phyloP scores from a whole-genome alignment of 164 flowering plant genomes.

The Platanus orientalis region DNA sequence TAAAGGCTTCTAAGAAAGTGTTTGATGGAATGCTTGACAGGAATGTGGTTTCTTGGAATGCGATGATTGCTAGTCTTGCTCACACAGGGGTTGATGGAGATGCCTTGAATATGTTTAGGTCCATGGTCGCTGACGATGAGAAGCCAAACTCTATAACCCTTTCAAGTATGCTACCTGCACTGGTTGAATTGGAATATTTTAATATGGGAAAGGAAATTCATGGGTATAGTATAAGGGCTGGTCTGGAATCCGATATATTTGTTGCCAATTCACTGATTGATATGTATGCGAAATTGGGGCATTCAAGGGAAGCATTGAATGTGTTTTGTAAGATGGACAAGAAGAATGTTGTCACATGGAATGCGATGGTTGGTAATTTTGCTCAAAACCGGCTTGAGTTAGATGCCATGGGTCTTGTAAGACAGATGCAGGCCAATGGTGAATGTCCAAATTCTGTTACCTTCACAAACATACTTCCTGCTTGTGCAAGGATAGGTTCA shows the following conservation, averaged over 20 bases:
- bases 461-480: slow-evolving; percentile 42
- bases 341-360: slow-evolving; percentile 58
- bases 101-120: slow-evolving; percentile 47
- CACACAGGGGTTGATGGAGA: slow-evolving; percentile 20
- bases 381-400: slow-evolving; percentile 27
- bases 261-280: slow-evolving; percentile 53
- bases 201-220: slow-evolving; percentile 46
- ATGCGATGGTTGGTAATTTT: slow-evolving; percentile 48
- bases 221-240: slow-evolving; percentile 40
- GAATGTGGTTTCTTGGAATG: slow-evolving; percentile 57
- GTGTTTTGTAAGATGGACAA: slow-evolving; percentile 34
- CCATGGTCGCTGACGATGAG: slow-evolving; percentile 34
- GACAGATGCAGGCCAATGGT: slow-evolving; percentile 29
- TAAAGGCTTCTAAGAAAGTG: slow-evolving; percentile 6
- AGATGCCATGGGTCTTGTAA: slow-evolving; percentile 26
- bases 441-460: slow-evolving; percentile 33
- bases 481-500: slow-evolving; percentile 38
- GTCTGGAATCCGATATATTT: slow-evolving; percentile 47
- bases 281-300: slow-evolving; percentile 59
- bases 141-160: slow-evolving; percentile 40
- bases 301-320: slow-evolving; percentile 28
- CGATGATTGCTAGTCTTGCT: slow-evolving; percentile 42
- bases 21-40: slow-evolving; percentile 13
- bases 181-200: slow-evolving; percentile 45
- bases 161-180: slow-evolving; percentile 47